Evolutionary conservation across 176 grass and related monocot species (phyloP), one percentile per base, ranked within the genome.

Genomic region (Triticum aestivum): DNA sequence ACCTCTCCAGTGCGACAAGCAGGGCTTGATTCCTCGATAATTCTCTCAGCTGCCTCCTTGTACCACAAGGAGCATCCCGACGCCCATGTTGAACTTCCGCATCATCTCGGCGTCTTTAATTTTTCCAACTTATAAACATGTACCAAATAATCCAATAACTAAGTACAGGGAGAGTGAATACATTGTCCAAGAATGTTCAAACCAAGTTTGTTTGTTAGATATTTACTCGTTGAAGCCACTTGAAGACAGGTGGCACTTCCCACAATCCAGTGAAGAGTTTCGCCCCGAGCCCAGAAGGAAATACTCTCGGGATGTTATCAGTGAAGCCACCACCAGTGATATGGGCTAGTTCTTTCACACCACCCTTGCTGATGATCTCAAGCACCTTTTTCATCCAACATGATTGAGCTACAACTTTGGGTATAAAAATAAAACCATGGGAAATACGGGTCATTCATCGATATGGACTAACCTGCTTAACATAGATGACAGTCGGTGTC

Each of bases 281-380:
- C 0, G 82, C 91, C 59, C 94, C 91, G 11, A 92, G 85, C 47
- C 91, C 89, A 17, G 81, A n/a, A 23, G 87, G 89, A 90, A 97
- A 97, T 75, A 94, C 72, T 82, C 93, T 90, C 3, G 94, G 89
- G 59, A 91, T 93, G 37, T 98, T 98, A 72, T 95, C 95, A 0
- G 95, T 98, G 87, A 98, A 98, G 21, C 95, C 95, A 68, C 95
- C 95, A 77, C 95, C 95, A 10, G 95, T 98, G 30, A 93, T 93
- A 77, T 96, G 96, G 24, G 93, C 96, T 80, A 98, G 77, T 85
- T 92, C 93, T 88, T 94, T 98, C 15, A 98, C 93, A 67, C 88
- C 88, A 73, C 92, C 93, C 78, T 91, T 92, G 82, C 79, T 92
- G 72, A 96, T 91, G 42, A 98, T 91, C 78, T 94, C 84, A 44